Base-by-base conservation (phyloP, 1,284 basidiomycete genomes). In the Fomes fomentarius region DNA sequence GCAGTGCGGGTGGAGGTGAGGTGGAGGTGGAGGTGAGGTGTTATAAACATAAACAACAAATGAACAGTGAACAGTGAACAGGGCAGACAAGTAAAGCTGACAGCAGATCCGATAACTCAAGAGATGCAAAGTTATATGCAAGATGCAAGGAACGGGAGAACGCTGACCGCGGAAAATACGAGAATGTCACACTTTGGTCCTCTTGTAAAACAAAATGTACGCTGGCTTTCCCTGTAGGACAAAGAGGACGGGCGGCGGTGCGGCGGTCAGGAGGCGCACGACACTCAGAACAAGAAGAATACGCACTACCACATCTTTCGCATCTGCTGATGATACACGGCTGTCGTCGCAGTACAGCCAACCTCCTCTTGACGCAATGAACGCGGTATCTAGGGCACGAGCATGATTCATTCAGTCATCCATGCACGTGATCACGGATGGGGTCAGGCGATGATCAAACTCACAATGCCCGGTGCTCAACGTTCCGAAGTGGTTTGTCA, bases 341-440 rank as follows among this genome's bases (percentile, higher is more conserved):
- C 91, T 93, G 69, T 96, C 94, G 64, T 95, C 93, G 68, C 91
- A 94, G 66, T 91, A 92, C 66, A 87, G 74, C 94, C 94, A 96
- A 50, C 83, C 81, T 28, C 89, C 87, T 56, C 87, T 80, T 10
- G 90, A 91, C 28, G 85, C 80, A 50, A 96, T 83, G 65, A 86
- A 94, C 17, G 94, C 91, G 43, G 93, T 96, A 71, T 96, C 93
- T 94, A 28, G 15, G 30, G 4, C 40, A 2, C 52, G 28, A n/a
- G n/a, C n/a, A n/a, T n/a, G n/a, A n/a, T n/a, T n/a, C n/a, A n/a
- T n/a, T 46, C 33, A 42, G 24, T 21, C 19, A n/a, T n/a, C n/a
- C n/a, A n/a, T n/a, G n/a, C n/a, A n/a, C n/a, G n/a, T n/a, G n/a
- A n/a, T n/a, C n/a, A n/a, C n/a, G n/a, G n/a, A n/a, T n/a, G n/a